A percentile compares a stretch with the other conserved stretches of the same genome.
Evolutionary conservation across 2,329 filamentous ascomycete species (phyloP).

Genomic region (Hypoxylon sp.): DNA sequence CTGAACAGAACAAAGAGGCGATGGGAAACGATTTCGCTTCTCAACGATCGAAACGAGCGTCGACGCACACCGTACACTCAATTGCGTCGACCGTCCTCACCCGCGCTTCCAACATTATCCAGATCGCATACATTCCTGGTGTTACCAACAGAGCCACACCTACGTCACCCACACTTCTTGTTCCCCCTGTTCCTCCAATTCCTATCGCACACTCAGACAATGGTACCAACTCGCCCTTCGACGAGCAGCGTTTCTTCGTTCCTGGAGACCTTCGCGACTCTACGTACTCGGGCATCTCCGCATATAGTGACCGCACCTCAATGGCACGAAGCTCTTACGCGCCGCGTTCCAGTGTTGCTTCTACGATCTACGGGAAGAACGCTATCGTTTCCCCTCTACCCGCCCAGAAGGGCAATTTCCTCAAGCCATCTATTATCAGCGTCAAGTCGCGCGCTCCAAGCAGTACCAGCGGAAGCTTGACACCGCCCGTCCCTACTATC

Average conservation of each 20-base stretch:
- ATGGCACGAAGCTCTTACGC: conserved; percentile 70
- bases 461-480: conserved; percentile 61
- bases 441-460: conserved; percentile 78
- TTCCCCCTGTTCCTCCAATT: conserved; percentile 94
- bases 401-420: conserved; percentile 86
- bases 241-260: conserved; percentile 93
- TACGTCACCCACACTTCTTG: conserved; percentile 81
- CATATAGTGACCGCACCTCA: conserved; percentile 70
- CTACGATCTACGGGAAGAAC: conserved; percentile 93
- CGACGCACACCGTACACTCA: conserved; percentile 87
- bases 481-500: conserved; percentile 80
- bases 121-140: conserved; percentile 98
- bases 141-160: conserved; percentile 92
- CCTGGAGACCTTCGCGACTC: conserved; percentile 91
- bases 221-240: conserved; percentile 67
- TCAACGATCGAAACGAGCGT: conserved; percentile 74
- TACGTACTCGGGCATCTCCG: conserved; percentile 83
- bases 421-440: conserved; percentile 92
- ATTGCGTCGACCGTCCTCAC: conserved; percentile 96
- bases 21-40: conserved; percentile 50
- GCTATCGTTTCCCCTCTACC: conserved; percentile 80
- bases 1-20: conserved; percentile 63
- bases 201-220: conserved; percentile 74
- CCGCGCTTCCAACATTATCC: conserved; percentile 97
- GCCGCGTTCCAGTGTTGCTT: conserved; percentile 81